Conservation (phyloP, 768 basidiomycete species). For the Rhodocollybia butyracea region DNA sequence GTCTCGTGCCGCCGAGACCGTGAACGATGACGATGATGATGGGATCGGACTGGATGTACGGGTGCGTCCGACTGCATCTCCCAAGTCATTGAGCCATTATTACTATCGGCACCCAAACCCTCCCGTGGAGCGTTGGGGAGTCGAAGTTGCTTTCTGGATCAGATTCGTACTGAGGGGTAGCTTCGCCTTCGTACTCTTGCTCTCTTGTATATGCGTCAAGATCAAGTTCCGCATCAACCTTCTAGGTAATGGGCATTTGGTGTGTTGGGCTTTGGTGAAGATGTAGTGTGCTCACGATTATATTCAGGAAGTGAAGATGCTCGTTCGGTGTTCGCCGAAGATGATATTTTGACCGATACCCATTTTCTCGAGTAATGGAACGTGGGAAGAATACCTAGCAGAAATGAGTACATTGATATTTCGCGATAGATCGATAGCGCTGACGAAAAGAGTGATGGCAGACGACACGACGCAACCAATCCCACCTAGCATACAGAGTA, state of each 20-base stretch:
- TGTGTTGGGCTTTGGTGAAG: not conserved
- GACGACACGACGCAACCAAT: constrained; percentile 80
- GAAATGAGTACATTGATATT: constrained; percentile 49
- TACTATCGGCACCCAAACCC: not conserved
- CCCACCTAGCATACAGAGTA: constrained; percentile 66
- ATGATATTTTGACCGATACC: constrained; percentile 47
- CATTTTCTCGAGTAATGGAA: constrained; percentile 61
- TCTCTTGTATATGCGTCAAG: not conserved
- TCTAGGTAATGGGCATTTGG: not conserved
- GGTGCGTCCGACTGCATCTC: constrained; percentile 2
- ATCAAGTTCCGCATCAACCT: not conserved
- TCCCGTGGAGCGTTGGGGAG: not conserved
- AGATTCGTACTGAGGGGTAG: constrained; percentile 38
- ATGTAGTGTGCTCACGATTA: constrained; percentile 12
- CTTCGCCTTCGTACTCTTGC: constrained; percentile 22
- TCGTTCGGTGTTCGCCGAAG: constrained; percentile 19
- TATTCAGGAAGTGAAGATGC: constrained; percentile 24
- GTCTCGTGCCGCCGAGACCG: not conserved
- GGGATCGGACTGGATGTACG: not conserved
- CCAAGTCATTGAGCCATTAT: not conserved
- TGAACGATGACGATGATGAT: not conserved
- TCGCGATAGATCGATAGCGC: constrained; percentile 19
- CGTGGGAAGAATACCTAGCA: constrained; percentile 75
- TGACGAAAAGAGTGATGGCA: constrained; percentile 73
- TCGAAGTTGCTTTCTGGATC: constrained; percentile 28